phyloP scores from a whole-genome alignment of 306 rosid species.

The Sophora flavescens region DNA sequence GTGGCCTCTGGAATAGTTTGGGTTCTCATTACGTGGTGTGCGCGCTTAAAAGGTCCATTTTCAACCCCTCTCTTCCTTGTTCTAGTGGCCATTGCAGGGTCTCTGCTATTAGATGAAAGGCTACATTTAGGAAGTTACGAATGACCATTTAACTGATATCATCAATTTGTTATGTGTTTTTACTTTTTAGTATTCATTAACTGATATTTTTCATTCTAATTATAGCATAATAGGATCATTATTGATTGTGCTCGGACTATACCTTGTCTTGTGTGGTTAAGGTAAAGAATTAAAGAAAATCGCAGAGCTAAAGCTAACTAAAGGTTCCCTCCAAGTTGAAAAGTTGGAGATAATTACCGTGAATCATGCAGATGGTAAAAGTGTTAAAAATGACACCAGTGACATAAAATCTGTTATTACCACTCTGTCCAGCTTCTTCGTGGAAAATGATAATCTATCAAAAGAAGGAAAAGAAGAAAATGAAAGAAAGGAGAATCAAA shows the following conservation, averaged over 20 bases:
- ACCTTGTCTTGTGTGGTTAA: slow-evolving; percentile 49
- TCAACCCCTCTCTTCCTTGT: slow-evolving; percentile 47
- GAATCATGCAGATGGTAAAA: background rate
- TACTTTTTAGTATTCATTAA: background rate
- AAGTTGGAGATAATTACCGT: background rate
- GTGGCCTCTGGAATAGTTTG: slow-evolving; percentile 39
- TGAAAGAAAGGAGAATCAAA: background rate
- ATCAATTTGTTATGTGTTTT: background rate
- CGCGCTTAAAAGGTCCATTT: slow-evolving; percentile 37
- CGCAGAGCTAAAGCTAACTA: background rate
- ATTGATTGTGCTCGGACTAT: slow-evolving; percentile 38
- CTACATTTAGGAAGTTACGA: slow-evolving; percentile 42
- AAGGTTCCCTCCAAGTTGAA: background rate
- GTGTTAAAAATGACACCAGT: background rate
- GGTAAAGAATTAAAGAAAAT: slow-evolving; percentile 28
- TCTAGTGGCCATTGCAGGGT: slow-evolving; percentile 42
- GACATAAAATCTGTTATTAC: too few relatives aligned
- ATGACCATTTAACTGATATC: background rate
- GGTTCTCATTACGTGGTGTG: slow-evolving; percentile 38
- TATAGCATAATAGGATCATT: slow-evolving; percentile 46
- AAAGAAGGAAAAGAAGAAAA: background rate
- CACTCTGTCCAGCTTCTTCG: background rate
- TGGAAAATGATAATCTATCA: background rate
- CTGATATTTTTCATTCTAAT: background rate
- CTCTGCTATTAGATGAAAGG: slow-evolving; percentile 33